These are phyloP conservation scores for Kuraishia ogatae DNA, from an alignment of 805 yeast species.

Conservation along the genomic window DNA sequence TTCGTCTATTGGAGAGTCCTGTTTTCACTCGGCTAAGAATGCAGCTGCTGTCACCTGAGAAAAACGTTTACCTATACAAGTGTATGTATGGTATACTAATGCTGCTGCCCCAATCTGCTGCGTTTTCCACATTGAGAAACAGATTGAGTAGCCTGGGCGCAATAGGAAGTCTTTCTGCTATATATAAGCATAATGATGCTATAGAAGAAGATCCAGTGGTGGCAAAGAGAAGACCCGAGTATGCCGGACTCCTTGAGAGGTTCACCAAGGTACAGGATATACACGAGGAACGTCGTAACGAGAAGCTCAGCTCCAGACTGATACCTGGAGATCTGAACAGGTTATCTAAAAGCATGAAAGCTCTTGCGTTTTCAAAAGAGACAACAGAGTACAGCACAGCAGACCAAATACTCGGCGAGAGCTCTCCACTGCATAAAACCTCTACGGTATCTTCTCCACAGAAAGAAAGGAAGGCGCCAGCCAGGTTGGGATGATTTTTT, in stretches of 20 bases:
- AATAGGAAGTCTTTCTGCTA: constrained; percentile 15
- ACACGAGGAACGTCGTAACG: constrained; percentile 18
- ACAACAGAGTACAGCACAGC: background rate
- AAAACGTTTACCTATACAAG: constrained; percentile 72
- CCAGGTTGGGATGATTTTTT: background rate
- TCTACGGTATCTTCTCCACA: constrained; percentile 10
- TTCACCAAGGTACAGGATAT: constrained; percentile 40
- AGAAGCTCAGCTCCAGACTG: background rate
- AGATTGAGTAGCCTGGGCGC: constrained; percentile 57
- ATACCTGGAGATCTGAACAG: background rate
- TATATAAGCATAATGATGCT: background rate
- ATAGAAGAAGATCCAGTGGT: background rate
- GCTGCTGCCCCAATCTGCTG: constrained; percentile 90
- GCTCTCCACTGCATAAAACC: constrained; percentile 10
- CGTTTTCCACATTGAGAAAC: constrained; percentile 74
- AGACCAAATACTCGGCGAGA: background rate
- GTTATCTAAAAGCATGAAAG: background rate
- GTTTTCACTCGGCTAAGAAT: constrained; percentile 80
- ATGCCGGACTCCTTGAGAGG: constrained; percentile 27
- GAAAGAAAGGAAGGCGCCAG: constrained; percentile 4
- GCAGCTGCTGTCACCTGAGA: constrained; percentile 83
- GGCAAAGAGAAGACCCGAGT: background rate
- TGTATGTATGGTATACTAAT: constrained; percentile 87
- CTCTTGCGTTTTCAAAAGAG: background rate
- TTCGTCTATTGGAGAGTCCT: constrained; percentile 87